Percentiles rank a stretch among this genome's conserved stretches.
Evolutionary conservation across 2,329 filamentous ascomycete genomes (phyloP).

Genomic region (Drechslerella coelobrocha): DNA sequence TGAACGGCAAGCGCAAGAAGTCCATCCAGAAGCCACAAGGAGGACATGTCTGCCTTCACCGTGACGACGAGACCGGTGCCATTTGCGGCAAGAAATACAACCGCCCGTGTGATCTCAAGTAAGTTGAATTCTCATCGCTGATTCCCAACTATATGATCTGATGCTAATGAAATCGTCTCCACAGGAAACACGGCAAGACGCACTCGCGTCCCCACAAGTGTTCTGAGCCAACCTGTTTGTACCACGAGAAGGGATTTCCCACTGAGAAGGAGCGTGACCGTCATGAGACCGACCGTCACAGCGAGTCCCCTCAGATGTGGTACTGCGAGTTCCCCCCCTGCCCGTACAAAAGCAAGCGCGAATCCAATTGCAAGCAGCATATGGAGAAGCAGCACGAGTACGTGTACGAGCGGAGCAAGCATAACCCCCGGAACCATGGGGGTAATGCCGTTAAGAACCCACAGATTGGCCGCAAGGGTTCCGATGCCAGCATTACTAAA

Average conservation of each 20-base stretch:
- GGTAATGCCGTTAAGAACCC: conserved; percentile 28
- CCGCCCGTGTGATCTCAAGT: conserved; percentile 90
- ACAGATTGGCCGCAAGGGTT: conserved; percentile 40
- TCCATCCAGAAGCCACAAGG: conserved; percentile 65
- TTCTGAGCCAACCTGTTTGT: conserved; percentile 80
- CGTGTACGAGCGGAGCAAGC: conserved; percentile 90
- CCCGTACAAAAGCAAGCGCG: conserved; percentile 91
- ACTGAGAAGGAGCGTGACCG: conserved; percentile 97
- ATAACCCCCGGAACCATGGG: conserved; percentile 64
- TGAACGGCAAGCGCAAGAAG: conserved; percentile 68
- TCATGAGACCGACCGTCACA: conserved; percentile 96
- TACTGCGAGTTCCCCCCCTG: conserved; percentile 83
- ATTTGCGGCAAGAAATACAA: conserved; percentile 92
- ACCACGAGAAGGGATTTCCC: conserved; percentile 87
- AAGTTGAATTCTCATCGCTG: conserved; percentile 49
- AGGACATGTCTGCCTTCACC: conserved; percentile 88
- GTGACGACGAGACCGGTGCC: conserved; percentile 86
- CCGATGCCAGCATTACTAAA: conserved; percentile 23
- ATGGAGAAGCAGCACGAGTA: conserved; percentile 97
- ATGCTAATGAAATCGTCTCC: conserved; percentile 37
- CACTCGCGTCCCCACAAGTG: conserved; percentile 98
- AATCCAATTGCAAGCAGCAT: conserved; percentile 97
- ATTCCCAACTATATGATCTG: neutral
- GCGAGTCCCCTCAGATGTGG: conserved; percentile 76
- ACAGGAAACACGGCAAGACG: conserved; percentile 90